Percentiles rank a stretch among this genome's conserved stretches.
phyloP scores from a whole-genome alignment of 768 basidiomycete species.

The Plicaturopsis crispa region DNA sequence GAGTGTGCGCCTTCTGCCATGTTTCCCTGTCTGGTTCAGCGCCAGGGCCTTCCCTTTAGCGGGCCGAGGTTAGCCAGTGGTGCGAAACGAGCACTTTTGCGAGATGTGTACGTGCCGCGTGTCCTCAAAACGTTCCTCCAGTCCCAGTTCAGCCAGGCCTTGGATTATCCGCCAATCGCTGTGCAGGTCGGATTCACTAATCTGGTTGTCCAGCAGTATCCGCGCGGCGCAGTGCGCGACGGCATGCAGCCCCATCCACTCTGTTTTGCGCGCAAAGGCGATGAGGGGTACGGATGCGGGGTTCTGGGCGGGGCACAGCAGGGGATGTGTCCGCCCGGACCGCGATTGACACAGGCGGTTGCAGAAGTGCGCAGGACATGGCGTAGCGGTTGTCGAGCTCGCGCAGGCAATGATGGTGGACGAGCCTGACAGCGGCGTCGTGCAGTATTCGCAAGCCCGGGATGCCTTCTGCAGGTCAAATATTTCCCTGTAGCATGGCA shows the following conservation, averaged over 20 bases:
- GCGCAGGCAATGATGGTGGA: constrained; percentile 48
- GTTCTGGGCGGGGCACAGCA: constrained; percentile 72
- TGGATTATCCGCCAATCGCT: constrained; percentile 47
- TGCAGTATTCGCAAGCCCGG: constrained; percentile 66
- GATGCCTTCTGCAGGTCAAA: constrained; percentile 58
- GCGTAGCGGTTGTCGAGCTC: constrained; percentile 28
- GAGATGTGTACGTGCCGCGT: constrained; percentile 31
- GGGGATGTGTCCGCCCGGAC: constrained; percentile 54
- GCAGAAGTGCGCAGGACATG: constrained; percentile 69
- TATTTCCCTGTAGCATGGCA: constrained; percentile 54
- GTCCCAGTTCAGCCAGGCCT: constrained; percentile 65
- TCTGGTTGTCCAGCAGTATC: constrained; percentile 48
- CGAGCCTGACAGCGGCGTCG: constrained; percentile 45
- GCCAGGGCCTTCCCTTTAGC: constrained; percentile 12
- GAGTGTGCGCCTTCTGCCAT: constrained; percentile 60
- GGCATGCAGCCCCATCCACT: constrained; percentile 76
- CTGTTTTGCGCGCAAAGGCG: constrained; percentile 45
- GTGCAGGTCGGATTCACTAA: constrained; percentile 14
- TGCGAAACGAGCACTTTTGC: not conserved
- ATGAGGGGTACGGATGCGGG: constrained; percentile 57
- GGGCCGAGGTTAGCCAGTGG: no score
- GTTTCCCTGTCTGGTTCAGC: constrained; percentile 52
- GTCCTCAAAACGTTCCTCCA: constrained; percentile 59
- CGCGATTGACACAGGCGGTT: constrained; percentile 69
- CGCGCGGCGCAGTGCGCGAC: constrained; percentile 59